These are phyloP conservation scores for Penicillium herquei DNA, from an alignment of 495 filamentous ascomycete genomes.

Conservation along the genomic window DNA sequence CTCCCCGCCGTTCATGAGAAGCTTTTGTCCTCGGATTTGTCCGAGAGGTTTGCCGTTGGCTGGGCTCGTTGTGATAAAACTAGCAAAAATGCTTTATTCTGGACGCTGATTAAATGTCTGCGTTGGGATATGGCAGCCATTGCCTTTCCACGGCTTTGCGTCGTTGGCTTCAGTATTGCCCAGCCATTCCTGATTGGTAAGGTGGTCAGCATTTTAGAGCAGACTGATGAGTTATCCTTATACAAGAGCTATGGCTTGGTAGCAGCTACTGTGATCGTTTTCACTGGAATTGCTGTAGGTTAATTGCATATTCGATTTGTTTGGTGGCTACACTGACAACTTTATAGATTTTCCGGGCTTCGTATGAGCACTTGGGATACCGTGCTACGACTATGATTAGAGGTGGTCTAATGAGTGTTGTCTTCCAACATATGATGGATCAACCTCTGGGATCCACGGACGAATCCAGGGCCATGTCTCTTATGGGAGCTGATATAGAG, in stretches of 20 bases:
- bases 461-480: constrained; percentile 49
- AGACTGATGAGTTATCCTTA: constrained; percentile 22
- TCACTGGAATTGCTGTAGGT: constrained; percentile 52
- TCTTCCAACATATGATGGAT: constrained; percentile 44
- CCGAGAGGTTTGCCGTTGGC: constrained; percentile 1
- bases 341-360: constrained; percentile 32
- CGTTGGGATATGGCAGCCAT: constrained; percentile 36
- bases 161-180: constrained; percentile 54
- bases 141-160: constrained; percentile 46
- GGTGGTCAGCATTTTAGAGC: constrained; percentile 33
- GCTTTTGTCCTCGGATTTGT: constrained; percentile 19
- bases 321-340: not conserved
- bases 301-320: not conserved
- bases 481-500: constrained; percentile 59
- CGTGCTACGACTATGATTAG: constrained; percentile 52
- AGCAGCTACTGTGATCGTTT: constrained; percentile 57
- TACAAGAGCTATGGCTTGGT: constrained; percentile 57
- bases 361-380: constrained; percentile 52
- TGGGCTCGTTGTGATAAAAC: constrained; percentile 24
- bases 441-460: constrained; percentile 29
- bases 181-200: constrained; percentile 58
- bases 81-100: constrained; percentile 29
- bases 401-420: constrained; percentile 48
- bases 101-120: constrained; percentile 28
- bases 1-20: constrained; percentile 36